Base-by-base conservation (phyloP, 208 protist species). In the Trichomonas vaginalis region DNA sequence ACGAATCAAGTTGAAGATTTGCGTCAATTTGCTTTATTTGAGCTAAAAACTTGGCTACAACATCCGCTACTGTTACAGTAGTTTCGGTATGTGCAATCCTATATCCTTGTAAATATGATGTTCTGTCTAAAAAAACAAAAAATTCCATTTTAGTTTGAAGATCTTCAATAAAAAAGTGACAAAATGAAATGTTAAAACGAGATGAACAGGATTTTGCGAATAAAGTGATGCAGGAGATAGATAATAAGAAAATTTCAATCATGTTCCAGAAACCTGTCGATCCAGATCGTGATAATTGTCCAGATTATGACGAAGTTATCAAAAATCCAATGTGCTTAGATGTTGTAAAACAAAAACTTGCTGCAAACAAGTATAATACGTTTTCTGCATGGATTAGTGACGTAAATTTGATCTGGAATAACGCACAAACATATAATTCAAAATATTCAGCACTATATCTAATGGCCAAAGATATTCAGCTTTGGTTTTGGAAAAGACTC, bases 71-170 rank as follows among this genome's bases (percentile, higher is more conserved):
- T 10, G 82, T 88, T 10, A 45, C 40, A 46, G 27, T 45, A 17
- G 17, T 32, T 23, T 35, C 32, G 21, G 82, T 88, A 45, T 35
- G 15, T 10, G 39, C 32, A 0, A n/a, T 88, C 17, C 15, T n/a
- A 15, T 45, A 47, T 32, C 35, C 35, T 32, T 45, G 14, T 10
- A 47, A 21, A 10, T 14, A 47, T n/a, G 39, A 4, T 40, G 35
- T 32, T 32, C 82, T 39, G 21, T 88, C 82, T 14, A 88, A 39
- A 47, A 88, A 47, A 46, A 88, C 39, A 88, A 45, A 88, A 47
- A 88, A 88, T 45, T 88, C 39, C 82, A 88, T 88, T 70, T 32
- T 70, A n/a, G n/a, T n/a, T n/a, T n/a, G n/a, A n/a, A n/a, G n/a
- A n/a, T n/a, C n/a, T n/a, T n/a, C n/a, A n/a, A n/a, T n/a, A n/a